Conservation (phyloP, 1,139 yeast species). For the Geotrichum cucujoidarum region DNA sequence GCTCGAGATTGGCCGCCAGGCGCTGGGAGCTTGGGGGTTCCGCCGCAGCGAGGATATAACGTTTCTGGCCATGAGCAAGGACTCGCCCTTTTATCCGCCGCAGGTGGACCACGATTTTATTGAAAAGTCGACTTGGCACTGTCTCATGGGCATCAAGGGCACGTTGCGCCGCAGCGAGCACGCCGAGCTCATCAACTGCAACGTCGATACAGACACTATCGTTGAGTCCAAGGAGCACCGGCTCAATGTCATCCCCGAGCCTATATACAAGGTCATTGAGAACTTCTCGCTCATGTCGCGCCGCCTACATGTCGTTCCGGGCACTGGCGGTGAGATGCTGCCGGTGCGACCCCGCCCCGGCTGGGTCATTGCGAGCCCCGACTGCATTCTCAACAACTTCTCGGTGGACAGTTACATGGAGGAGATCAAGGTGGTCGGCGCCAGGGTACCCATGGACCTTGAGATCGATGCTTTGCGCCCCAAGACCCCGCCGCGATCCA, state of each 20-base stretch:
- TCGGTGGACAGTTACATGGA: constrained; percentile 43
- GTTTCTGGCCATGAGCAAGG: constrained; percentile 44
- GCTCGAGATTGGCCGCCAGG: constrained; percentile 46
- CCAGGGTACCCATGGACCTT: constrained; percentile 56
- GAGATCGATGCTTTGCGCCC: constrained; percentile 82
- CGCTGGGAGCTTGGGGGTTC: constrained; percentile 65
- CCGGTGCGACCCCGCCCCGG: constrained; percentile 77
- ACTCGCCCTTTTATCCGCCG: constrained; percentile 31
- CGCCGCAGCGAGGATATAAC: constrained; percentile 85
- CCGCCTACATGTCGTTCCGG: constrained; percentile 78
- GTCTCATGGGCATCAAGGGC: constrained; percentile 96
- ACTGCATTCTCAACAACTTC: constrained; percentile 68
- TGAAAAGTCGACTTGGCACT: constrained; percentile 61
- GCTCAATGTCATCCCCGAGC: constrained; percentile 61
- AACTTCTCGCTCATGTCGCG: constrained; percentile 79
- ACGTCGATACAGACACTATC: constrained; percentile 82
- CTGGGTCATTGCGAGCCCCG: constrained; percentile 90
- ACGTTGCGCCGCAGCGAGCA: constrained; percentile 85
- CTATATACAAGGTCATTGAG: constrained; percentile 79
- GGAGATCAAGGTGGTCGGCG: constrained; percentile 44
- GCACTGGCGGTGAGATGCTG: constrained; percentile 43
- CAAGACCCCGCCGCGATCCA: constrained; percentile 54
- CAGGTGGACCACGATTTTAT: constrained; percentile 23
- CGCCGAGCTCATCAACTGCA: constrained; percentile 81
- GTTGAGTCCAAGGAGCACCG: constrained; percentile 43